A percentile compares a stretch with the other conserved stretches of the same genome.
phyloP scores from a whole-genome alignment of 805 yeast species.

The Ogataea trehalophila region DNA sequence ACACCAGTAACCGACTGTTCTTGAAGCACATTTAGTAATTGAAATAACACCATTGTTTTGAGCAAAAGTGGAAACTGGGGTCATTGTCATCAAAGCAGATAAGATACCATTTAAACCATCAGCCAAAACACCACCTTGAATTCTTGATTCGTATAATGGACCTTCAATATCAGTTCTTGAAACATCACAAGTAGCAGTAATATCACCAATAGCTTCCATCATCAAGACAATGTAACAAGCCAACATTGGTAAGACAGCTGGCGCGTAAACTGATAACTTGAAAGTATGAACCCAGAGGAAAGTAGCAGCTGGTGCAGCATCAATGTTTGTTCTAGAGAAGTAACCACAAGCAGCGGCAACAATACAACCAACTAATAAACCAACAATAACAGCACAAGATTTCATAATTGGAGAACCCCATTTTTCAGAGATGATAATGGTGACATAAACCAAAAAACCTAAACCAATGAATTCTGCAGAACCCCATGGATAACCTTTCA shows the following conservation, averaged over 20 bases:
- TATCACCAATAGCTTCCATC: slow-evolving; percentile 95
- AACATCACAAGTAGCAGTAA: slow-evolving; percentile 91
- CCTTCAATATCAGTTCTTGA: slow-evolving; percentile 84
- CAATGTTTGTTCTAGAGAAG: slow-evolving; percentile 54
- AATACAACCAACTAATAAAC: slow-evolving; percentile 82
- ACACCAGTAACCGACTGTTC: slow-evolving; percentile 56
- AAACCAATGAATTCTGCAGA: slow-evolving; percentile 82
- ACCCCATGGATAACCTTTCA: slow-evolving; percentile 59
- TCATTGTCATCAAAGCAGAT: slow-evolving; percentile 73
- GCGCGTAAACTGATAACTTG: slow-evolving; percentile 71
- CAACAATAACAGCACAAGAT: slow-evolving; percentile 86
- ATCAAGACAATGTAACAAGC: slow-evolving; percentile 78
- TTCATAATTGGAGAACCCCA: slow-evolving; percentile 95
- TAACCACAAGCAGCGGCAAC: slow-evolving; percentile 90
- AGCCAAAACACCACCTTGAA: slow-evolving; percentile 90
- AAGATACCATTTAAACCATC: slow-evolving; percentile 80
- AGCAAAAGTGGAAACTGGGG: slow-evolving; percentile 92
- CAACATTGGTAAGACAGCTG: slow-evolving; percentile 77
- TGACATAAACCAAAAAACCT: slow-evolving; percentile 74
- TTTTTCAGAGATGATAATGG: slow-evolving; percentile 72
- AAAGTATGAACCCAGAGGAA: slow-evolving; percentile 89
- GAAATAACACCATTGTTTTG: slow-evolving; percentile 95
- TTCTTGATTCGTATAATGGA: slow-evolving; percentile 69
- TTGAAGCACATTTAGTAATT: slow-evolving; percentile 85
- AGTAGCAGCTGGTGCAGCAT: slow-evolving; percentile 73